Conservation (phyloP, 2,329 filamentous ascomycete genomes). For the Herpomyces periplanetae region DNA sequence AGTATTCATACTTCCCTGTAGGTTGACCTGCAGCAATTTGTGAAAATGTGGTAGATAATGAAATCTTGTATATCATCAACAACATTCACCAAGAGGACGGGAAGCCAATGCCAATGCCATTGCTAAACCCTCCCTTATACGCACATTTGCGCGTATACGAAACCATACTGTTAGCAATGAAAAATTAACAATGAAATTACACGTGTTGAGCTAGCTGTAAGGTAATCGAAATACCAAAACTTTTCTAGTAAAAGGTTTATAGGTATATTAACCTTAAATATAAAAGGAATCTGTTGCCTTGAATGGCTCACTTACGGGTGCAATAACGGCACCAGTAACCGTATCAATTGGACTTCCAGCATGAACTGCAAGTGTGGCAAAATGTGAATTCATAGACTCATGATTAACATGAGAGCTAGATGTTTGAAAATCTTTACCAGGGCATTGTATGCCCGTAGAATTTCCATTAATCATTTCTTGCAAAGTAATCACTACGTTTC, state of each 20-base stretch:
- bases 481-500: too few species aligned
- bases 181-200: too few species aligned
- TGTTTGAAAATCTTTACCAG: conserved; percentile 1
- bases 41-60: conserved; percentile 80
- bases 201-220: too few species aligned
- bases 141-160: conserved; percentile 1
- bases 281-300: neutral
- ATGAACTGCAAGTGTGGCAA: conserved; percentile 80
- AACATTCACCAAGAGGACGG: conserved; percentile 2
- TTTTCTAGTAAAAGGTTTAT: too few species aligned
- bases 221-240: too few species aligned
- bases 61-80: conserved; percentile 17
- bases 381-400: conserved; percentile 8
- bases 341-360: conserved; percentile 70
- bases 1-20: conserved; percentile 67
- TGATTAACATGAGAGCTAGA: conserved; percentile 1
- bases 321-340: conserved; percentile 69
- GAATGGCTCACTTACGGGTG: conserved; percentile 14
- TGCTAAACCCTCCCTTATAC: conserved; percentile 3
- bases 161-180: too few species aligned
- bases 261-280: too few species aligned
- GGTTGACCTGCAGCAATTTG: conserved; percentile 59
- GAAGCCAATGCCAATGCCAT: too few species aligned
- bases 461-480: too few species aligned
- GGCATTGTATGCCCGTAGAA: too few species aligned